A percentile compares a stretch with the other conserved stretches of the same genome.
Conservation (phyloP, 1,139 yeast species). For the Yamadazyma dushanensis region DNA sequence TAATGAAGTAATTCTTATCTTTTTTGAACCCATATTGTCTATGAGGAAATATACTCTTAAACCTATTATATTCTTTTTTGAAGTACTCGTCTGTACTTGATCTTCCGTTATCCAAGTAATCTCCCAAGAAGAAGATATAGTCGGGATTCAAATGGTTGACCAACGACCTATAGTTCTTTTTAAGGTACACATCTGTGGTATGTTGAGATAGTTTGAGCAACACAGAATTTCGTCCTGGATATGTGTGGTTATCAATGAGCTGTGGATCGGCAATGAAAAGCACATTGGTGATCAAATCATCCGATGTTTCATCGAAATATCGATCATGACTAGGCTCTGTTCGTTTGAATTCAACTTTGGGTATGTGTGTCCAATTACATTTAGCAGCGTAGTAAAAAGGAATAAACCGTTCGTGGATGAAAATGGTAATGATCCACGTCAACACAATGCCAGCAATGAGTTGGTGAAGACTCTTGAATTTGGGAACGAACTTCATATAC, state of each 20-base stretch:
- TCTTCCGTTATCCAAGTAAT: constrained; percentile 55
- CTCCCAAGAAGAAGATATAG: constrained; percentile 52
- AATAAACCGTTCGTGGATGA: constrained; percentile 33
- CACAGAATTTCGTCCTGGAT: constrained; percentile 44
- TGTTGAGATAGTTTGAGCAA: constrained; percentile 44
- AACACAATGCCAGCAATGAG: constrained; percentile 22
- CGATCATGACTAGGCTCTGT: constrained; percentile 7
- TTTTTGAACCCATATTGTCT: constrained; percentile 20
- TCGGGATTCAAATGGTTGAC: constrained; percentile 41
- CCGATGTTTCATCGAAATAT: constrained; percentile 7
- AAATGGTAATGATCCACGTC: constrained; percentile 34
- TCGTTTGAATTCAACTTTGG: background rate
- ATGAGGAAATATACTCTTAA: constrained; percentile 36
- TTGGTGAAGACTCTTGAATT: constrained; percentile 28
- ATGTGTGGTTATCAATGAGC: constrained; percentile 47
- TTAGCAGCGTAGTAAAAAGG: constrained; percentile 27
- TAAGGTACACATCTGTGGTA: constrained; percentile 50
- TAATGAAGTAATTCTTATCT: constrained; percentile 28
- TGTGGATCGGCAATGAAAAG: constrained; percentile 49
- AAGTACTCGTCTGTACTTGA: constrained; percentile 42
- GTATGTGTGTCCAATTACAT: constrained; percentile 30
- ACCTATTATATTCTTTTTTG: constrained; percentile 35
- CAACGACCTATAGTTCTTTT: constrained; percentile 45
- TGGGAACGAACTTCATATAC: constrained; percentile 11
- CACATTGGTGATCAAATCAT: constrained; percentile 21